These are phyloP conservation scores for Micromonas commoda DNA, from an alignment of 139 green algal species.

Conservation along the genomic window DNA sequence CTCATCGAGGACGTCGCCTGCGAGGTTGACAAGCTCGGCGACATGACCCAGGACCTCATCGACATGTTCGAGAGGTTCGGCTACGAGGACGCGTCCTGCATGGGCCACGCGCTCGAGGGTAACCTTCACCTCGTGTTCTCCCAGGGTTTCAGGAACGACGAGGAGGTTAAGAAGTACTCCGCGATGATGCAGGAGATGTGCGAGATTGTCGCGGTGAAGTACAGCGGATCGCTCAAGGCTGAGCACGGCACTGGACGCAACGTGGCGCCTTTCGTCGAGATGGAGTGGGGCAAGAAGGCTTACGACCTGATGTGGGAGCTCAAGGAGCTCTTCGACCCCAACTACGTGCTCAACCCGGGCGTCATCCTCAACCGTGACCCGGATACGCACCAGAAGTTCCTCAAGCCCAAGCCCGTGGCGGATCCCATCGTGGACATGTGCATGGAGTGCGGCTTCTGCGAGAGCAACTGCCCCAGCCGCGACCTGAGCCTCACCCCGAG, in stretches of 20 bases:
- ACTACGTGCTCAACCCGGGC: conserved; percentile 85
- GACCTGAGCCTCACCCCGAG: conserved; percentile 89
- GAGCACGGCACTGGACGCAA: conserved; percentile 93
- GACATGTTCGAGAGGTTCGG: conserved; percentile 77
- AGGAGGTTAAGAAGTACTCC: conserved; percentile 87
- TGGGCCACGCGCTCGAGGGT: conserved; percentile 94
- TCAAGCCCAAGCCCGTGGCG: conserved; percentile 80
- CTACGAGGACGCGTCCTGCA: conserved; percentile 91
- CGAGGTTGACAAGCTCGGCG: conserved; percentile 86
- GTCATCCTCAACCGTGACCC: conserved; percentile 62
- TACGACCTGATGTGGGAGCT: conserved; percentile 97
- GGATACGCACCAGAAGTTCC: conserved; percentile 66
- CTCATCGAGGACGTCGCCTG: conserved; percentile 97
- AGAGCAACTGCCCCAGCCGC: conserved; percentile 88
- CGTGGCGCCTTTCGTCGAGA: conserved; percentile 92
- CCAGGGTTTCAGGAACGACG: conserved; percentile 77
- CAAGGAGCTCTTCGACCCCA: conserved; percentile 92
- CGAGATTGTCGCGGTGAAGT: conserved; percentile 80
- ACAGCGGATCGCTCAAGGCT: conserved; percentile 84
- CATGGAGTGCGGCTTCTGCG: conserved; percentile 99
- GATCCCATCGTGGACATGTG: conserved; percentile 74
- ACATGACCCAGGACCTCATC: conserved; percentile 94
- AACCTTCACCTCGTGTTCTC: conserved; percentile 97
- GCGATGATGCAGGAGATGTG: conserved; percentile 97
- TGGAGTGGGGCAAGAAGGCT: conserved; percentile 90